Evolutionary conservation across 768 basidiomycete species (phyloP).

Genomic region (Suillus sp.): DNA sequence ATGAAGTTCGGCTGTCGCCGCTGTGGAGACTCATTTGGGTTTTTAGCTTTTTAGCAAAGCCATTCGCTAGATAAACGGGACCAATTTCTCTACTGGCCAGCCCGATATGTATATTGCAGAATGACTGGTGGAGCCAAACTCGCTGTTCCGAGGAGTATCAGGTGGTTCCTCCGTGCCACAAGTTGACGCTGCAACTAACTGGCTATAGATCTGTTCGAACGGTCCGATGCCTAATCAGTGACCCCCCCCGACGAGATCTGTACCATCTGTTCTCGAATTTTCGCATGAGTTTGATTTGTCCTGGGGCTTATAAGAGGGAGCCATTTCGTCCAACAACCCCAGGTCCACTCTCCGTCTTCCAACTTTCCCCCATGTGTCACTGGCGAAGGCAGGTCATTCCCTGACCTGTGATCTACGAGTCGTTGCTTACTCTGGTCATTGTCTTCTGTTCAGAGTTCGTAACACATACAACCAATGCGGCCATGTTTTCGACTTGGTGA

Average conservation of each 20-base stretch:
- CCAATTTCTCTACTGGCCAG: conserved; percentile 17
- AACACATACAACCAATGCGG: conserved; percentile 59
- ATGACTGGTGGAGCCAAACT: conserved; percentile 28
- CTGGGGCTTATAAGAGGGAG: conserved; percentile 29
- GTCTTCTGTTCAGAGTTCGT: conserved; percentile 52
- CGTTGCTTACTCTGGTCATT: conserved; percentile 16
- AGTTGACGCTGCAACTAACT: conserved; percentile 24
- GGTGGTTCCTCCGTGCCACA: conserved; percentile 29
- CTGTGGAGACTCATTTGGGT: conserved; percentile 35
- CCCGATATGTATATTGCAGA: conserved; percentile 27
- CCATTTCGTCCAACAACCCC: conserved; percentile 6
- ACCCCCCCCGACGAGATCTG: conserved; percentile 25
- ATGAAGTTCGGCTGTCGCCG: conserved; percentile 24
- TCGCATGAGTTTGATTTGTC: conserved; percentile 14
- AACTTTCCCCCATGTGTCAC: conserved; percentile 57
- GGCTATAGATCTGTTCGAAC: conserved; percentile 24
- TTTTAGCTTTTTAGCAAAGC: conserved; percentile 36
- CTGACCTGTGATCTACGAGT: conserved; percentile 21
- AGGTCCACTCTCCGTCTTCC: conserved; percentile 25
- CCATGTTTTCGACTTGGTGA: conserved; percentile 56
- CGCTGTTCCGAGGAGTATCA: conserved; percentile 35
- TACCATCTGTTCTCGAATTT: conserved; percentile 28
- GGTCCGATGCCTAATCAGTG: conserved; percentile 28
- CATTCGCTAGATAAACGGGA: conserved; percentile 23
- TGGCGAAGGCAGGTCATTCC: conserved; percentile 61